phyloP scores from a whole-genome alignment of 2,329 filamentous ascomycete species.

The Stagonosporopsis chrysanthemi region DNA sequence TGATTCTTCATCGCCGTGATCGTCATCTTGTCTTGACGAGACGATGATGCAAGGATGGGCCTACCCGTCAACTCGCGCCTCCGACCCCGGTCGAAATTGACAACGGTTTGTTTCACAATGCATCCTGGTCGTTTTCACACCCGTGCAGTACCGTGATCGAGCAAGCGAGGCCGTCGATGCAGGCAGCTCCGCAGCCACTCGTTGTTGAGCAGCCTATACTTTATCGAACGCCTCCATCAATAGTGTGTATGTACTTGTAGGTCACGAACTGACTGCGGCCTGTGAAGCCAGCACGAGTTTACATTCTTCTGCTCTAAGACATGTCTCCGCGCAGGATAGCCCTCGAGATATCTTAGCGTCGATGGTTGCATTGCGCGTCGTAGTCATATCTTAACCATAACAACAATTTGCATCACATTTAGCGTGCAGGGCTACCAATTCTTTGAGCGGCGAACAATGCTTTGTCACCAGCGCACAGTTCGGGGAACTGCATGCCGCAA shows the following conservation, averaged over 20 bases:
- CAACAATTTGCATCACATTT: background rate
- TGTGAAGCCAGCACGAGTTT: background rate
- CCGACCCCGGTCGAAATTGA: conserved; percentile 27
- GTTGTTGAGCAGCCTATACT: conserved; percentile 14
- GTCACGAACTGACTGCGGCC: background rate
- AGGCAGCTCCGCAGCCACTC: conserved; percentile 11
- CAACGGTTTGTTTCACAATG: conserved; percentile 38
- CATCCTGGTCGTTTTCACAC: conserved; percentile 26
- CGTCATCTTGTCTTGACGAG: conserved; percentile 12
- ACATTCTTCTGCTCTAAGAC: conserved; percentile 4
- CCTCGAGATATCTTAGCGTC: background rate
- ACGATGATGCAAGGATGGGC: conserved; percentile 30
- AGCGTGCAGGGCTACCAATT: background rate
- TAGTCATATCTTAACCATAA: background rate
- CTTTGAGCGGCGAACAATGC: conserved; percentile 3
- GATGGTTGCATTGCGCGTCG: background rate
- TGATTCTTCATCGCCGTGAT: conserved; percentile 3
- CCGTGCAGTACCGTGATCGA: conserved; percentile 1
- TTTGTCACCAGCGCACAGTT: background rate
- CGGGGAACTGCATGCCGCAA: background rate
- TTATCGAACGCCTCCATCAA: conserved; percentile 19
- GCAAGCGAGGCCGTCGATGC: conserved; percentile 15
- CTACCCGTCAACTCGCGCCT: conserved; percentile 22
- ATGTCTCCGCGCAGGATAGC: conserved; percentile 4
- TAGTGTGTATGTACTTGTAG: background rate